Conservation (phyloP, 2,329 filamentous ascomycete species). For the Fusarium pininemorale region DNA sequence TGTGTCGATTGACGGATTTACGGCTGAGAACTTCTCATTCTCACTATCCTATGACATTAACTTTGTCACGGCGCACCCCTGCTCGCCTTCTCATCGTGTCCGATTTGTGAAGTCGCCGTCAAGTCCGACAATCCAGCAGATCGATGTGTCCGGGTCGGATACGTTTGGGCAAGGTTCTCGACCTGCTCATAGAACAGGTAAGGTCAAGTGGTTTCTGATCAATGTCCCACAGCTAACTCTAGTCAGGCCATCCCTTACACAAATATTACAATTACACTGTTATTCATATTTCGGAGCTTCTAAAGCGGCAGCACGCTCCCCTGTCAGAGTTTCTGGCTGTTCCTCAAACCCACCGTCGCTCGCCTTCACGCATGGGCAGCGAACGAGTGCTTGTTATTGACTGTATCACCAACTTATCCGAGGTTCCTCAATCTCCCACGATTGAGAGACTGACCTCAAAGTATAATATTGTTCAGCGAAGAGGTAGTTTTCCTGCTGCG, state of each 20-base stretch:
- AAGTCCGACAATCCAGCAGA: slow-evolving; percentile 67
- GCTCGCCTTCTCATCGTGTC: slow-evolving; percentile 65
- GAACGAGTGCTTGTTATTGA: slow-evolving; percentile 67
- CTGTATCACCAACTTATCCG: slow-evolving; percentile 65
- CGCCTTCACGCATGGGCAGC: slow-evolving; percentile 39
- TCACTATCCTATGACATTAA: slow-evolving; percentile 66
- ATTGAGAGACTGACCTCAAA: slow-evolving; percentile 48
- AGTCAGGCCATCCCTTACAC: slow-evolving; percentile 68
- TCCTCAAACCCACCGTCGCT: slow-evolving; percentile 45
- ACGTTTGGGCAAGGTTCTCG: slow-evolving; percentile 56
- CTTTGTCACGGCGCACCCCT: slow-evolving; percentile 74
- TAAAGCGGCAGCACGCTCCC: slow-evolving; percentile 56
- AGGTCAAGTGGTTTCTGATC: slow-evolving; percentile 11
- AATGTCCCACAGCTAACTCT: slow-evolving; percentile 19
- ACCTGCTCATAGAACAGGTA: slow-evolving; percentile 59
- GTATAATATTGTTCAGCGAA: slow-evolving; percentile 46
- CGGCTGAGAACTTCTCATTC: slow-evolving; percentile 54
- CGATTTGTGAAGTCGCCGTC: slow-evolving; percentile 67
- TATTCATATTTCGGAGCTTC: slow-evolving; percentile 66
- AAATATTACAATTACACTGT: slow-evolving; percentile 69
- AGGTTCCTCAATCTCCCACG: slow-evolving; percentile 60
- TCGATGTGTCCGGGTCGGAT: slow-evolving; percentile 60
- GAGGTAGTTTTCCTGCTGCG: slow-evolving; percentile 53
- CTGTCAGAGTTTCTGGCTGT: slow-evolving; percentile 58
- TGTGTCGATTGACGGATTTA: slow-evolving; percentile 51